Percentiles rank a stretch among this genome's conserved stretches.
Conservation (phyloP, 2,329 filamentous ascomycete genomes). For the Colletotrichum melonis region DNA sequence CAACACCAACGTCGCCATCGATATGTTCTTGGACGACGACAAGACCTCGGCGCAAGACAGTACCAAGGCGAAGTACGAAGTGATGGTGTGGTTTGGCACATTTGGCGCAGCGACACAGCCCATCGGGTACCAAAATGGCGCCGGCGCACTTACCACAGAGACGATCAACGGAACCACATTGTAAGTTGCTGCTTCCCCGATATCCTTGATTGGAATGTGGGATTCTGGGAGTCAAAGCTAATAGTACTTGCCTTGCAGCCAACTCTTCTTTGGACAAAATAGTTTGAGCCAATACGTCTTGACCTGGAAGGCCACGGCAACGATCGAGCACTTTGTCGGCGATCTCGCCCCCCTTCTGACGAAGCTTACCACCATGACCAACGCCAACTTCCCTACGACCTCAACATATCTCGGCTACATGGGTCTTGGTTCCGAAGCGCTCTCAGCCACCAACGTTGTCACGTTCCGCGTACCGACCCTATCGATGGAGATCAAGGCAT, state of each 20-base stretch:
- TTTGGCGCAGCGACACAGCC: slow-evolving; percentile 60
- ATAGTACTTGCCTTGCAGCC: slow-evolving; percentile 40
- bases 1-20: slow-evolving; percentile 68
- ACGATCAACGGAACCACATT: slow-evolving; percentile 55
- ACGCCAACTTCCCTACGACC: slow-evolving; percentile 48
- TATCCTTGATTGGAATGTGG: not conserved
- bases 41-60: slow-evolving; percentile 52
- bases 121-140: slow-evolving; percentile 50
- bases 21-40: slow-evolving; percentile 67
- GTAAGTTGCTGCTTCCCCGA: slow-evolving; percentile 44
- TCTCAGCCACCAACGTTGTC: slow-evolving; percentile 54
- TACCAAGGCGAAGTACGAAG: slow-evolving; percentile 58
- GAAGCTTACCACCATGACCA: slow-evolving; percentile 48
- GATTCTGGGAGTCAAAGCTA: not conserved
- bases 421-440: slow-evolving; percentile 63
- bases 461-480: slow-evolving; percentile 59
- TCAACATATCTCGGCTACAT: slow-evolving; percentile 63
- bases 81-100: slow-evolving; percentile 68
- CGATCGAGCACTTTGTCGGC: slow-evolving; percentile 55
- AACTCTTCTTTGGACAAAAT: slow-evolving; percentile 56
- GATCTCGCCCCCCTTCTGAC: slow-evolving; percentile 59
- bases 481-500: slow-evolving; percentile 45
- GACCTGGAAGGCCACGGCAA: slow-evolving; percentile 57
- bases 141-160: slow-evolving; percentile 46
- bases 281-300: slow-evolving; percentile 55